phyloP scores from a whole-genome alignment of 306 rosid genomes.

The Neltuma alba region DNA sequence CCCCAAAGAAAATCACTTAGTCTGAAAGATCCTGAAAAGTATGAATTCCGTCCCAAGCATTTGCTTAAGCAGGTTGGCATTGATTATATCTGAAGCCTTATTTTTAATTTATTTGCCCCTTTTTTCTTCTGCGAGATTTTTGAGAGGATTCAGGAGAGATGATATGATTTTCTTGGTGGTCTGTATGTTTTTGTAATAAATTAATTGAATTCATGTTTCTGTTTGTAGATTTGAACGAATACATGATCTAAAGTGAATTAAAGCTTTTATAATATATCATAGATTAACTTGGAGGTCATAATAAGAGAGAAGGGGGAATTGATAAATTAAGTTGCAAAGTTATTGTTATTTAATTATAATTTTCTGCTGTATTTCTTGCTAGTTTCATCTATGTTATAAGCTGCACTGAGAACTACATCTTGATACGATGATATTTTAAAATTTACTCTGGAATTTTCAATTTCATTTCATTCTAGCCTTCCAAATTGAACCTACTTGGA shows the following conservation, averaged over 20 bases:
- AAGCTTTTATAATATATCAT: too few species aligned
- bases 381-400: not conserved
- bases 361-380: not conserved
- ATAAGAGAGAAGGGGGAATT: not conserved
- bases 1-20: slow-evolving; percentile 95
- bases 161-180: slow-evolving; percentile 19
- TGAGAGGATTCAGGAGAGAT: not conserved
- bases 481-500: not conserved
- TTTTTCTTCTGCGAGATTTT: slow-evolving; percentile 1
- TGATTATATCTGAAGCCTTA: slow-evolving; percentile 18
- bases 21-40: slow-evolving; percentile 96
- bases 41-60: slow-evolving; percentile 93
- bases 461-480: not conserved
- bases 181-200: not conserved
- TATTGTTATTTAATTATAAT: not conserved
- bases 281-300: not conserved
- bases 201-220: not conserved
- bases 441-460: not conserved
- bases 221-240: not conserved
- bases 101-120: not conserved
- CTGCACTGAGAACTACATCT: not conserved
- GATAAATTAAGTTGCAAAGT: not conserved
- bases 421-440: not conserved
- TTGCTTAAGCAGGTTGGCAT: slow-evolving; percentile 87
- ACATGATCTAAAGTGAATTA: not conserved